phyloP scores from a whole-genome alignment of 352 stramenopile genomes.

The Pythium dissotocum region DNA sequence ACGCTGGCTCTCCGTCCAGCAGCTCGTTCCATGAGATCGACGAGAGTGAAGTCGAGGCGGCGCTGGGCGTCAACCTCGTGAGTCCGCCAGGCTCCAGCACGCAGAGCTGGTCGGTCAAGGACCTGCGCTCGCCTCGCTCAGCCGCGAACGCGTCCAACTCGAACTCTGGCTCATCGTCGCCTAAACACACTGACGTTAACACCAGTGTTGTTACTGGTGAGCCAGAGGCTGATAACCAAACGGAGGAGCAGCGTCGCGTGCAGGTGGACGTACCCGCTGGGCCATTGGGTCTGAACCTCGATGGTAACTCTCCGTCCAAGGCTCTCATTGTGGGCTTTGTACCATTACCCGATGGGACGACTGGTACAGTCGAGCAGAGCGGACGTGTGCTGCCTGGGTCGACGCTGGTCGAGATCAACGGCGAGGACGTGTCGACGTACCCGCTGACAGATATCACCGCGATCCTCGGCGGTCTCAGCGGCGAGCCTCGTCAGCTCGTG shows the following conservation, averaged over 20 bases:
- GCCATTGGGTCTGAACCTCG: constrained; percentile 57
- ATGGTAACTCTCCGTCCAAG: constrained; percentile 34
- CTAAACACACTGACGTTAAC: background rate
- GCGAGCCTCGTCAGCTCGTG: constrained; percentile 36
- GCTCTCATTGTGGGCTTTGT: constrained; percentile 69
- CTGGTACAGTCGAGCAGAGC: constrained; percentile 43
- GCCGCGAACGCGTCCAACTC: constrained; percentile 15
- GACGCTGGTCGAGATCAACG: constrained; percentile 64
- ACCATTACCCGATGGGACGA: constrained; percentile 48
- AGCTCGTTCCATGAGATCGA: constrained; percentile 33
- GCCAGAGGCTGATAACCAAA: constrained; percentile 3
- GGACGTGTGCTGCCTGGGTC: constrained; percentile 44
- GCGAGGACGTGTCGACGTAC: constrained; percentile 48
- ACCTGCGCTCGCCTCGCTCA: constrained; percentile 26
- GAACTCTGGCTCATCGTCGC: constrained; percentile 13
- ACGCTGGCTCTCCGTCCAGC: constrained; percentile 9
- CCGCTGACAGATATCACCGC: constrained; percentile 46
- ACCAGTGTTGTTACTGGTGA: too few relatives aligned
- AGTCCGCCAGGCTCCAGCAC: constrained; percentile 21
- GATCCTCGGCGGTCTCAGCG: constrained; percentile 37
- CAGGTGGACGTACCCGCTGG: constrained; percentile 47
- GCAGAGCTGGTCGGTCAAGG: constrained; percentile 30
- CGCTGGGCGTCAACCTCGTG: constrained; percentile 13
- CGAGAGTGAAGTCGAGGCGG: constrained; percentile 29
- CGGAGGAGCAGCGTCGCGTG: constrained; percentile 28